Conservation (phyloP, 805 yeast species). For the Hanseniaspora singularis region DNA sequence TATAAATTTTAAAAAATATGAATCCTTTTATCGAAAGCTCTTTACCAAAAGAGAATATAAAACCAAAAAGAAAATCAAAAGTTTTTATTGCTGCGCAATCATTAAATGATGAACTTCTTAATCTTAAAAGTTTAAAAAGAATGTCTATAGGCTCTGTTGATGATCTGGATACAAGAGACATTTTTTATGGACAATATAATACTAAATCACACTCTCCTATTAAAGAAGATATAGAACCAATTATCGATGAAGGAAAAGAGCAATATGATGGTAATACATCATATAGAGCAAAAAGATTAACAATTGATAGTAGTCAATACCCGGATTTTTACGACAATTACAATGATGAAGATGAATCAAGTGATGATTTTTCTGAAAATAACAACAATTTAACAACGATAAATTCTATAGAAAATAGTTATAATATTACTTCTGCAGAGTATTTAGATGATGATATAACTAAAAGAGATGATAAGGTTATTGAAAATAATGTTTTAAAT, state of each 20-base stretch:
- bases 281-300: constrained; percentile 9
- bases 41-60: too few species aligned
- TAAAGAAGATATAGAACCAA: too few species aligned
- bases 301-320: constrained; percentile 6
- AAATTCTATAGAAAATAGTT: constrained; percentile 10
- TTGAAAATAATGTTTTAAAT: constrained; percentile 5
- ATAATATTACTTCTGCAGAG: constrained; percentile 12
- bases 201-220: too few species aligned
- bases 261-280: too few species aligned
- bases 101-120: constrained; percentile 59
- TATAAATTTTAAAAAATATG: too few species aligned
- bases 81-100: constrained; percentile 58
- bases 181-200: neutral
- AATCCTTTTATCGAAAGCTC: too few species aligned
- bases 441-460: constrained; percentile 14
- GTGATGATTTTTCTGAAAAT: neutral
- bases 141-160: constrained; percentile 52
- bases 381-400: neutral
- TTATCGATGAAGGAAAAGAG: too few species aligned
- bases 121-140: constrained; percentile 62
- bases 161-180: constrained; percentile 17
- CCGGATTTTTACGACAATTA: constrained; percentile 11
- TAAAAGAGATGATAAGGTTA: neutral
- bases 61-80: constrained; percentile 35
- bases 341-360: constrained; percentile 12